Evolutionary conservation across 202 grass and related monocot genomes (phyloP).

Genomic region (Digitaria exilis): DNA sequence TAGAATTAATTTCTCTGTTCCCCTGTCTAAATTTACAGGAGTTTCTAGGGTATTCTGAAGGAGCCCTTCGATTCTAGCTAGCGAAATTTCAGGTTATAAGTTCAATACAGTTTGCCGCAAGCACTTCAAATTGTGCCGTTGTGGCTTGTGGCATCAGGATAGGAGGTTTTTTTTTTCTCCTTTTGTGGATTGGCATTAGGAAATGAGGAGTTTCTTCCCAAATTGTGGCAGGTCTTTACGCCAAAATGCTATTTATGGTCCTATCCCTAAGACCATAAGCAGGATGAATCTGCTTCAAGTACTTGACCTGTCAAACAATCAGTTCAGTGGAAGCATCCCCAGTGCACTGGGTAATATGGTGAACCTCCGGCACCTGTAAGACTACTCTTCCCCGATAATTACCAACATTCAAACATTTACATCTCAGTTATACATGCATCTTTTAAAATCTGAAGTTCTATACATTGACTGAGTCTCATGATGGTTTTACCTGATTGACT

Average conservation of each 20-base stretch:
- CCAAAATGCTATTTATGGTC: slow-evolving; percentile 70
- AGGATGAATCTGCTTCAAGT: slow-evolving; percentile 50
- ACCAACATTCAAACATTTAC: not conserved
- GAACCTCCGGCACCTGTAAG: slow-evolving; percentile 62
- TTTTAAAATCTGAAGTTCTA: not conserved
- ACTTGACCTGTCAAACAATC: slow-evolving; percentile 73
- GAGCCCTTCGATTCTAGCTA: not conserved
- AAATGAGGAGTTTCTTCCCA: not conserved
- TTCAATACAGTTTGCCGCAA: not conserved
- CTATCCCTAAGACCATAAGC: slow-evolving; percentile 61
- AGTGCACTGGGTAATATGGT: slow-evolving; percentile 39
- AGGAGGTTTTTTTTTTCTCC: not conserved
- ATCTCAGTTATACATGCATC: not conserved
- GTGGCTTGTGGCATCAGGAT: not conserved
- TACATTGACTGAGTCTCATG: not conserved
- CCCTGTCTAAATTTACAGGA: not conserved
- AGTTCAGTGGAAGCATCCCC: slow-evolving; percentile 69
- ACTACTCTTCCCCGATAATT: slow-evolving; percentile 3
- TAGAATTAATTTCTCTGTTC: not conserved
- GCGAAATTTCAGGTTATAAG: not conserved
- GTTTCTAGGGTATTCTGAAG: not conserved
- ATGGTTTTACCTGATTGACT: not conserved
- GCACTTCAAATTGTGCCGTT: too few species aligned
- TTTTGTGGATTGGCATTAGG: not conserved
- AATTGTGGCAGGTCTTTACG: slow-evolving; percentile 55